Evolutionary conservation across 345 rosid species (phyloP), one percentile per base, ranked within the genome.

Genomic region (Gossypium turneri): DNA sequence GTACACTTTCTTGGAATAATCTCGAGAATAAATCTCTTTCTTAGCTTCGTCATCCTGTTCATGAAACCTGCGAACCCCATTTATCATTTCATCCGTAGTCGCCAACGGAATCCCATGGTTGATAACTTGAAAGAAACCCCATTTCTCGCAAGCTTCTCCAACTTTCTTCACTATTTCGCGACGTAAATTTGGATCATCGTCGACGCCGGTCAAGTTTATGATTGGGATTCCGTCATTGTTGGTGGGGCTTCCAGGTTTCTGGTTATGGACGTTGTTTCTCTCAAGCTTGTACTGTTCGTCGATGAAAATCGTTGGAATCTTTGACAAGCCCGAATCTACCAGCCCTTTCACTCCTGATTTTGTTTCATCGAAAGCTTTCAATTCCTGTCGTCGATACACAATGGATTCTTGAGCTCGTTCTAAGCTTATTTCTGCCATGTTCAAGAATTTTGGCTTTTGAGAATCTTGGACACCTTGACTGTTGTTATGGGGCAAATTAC

Each of bases 51-150:
- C 57, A 0, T 75, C 13, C 65, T 79, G 80, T 57, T 82, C 78
- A 34, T 76, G 59, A 76, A 82, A 82, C 34, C 74, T 22, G 0
- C 78, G 72, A 43, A 79, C 67, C n/a, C 82, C 79, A 25, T 74
- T 72, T 10, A 29, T 25, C 76, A 73, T 75, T 16, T 68, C 83
- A 56, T 75, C 78, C 38, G 72, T 22, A 27, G 53, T 72, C 0
- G 47, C 47, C 16, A 10, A 56, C 0, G 73, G 3, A 15, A 87
- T 86, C 1, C 93, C 90, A 73, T 87, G 89, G 81, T 84, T 87
- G 34, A 85, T 84, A 4, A 84, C 88, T 74, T 87, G 90, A 77
- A 89, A 22, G 84, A 89, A 89, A n/a, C 93, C 93, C 90, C 89
- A 87, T 44, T 87, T 76, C 78, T 72, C 70, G 4, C 69, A 45